Evolutionary conservation across 2,329 filamentous ascomycete species (phyloP).

Genomic region (Didymellaceae sp.): DNA sequence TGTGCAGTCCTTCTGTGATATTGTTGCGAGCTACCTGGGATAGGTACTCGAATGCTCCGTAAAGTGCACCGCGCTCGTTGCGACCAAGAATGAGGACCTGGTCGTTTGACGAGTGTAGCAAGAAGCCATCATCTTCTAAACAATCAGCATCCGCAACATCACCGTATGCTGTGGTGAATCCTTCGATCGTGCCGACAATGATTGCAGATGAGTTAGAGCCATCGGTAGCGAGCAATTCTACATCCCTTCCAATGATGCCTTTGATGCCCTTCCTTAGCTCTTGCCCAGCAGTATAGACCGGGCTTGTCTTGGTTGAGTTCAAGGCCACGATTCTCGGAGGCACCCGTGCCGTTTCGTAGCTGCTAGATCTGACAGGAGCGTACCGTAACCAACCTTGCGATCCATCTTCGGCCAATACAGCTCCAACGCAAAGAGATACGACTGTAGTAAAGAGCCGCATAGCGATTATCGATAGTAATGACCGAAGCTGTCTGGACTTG

Average conservation of each 20-base stretch:
- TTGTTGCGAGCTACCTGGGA: constrained; percentile 68
- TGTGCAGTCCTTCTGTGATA: constrained; percentile 55
- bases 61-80: constrained; percentile 71
- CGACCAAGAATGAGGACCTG: constrained; percentile 66
- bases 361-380: constrained; percentile 57
- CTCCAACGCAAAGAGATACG: background rate
- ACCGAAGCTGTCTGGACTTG: too few relatives aligned
- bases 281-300: constrained; percentile 64
- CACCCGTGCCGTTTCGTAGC: constrained; percentile 49
- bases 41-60: constrained; percentile 73
- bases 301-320: constrained; percentile 61
- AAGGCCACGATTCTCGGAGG: constrained; percentile 61
- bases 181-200: constrained; percentile 58
- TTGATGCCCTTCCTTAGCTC: constrained; percentile 65
- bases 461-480: background rate
- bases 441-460: constrained; percentile 18
- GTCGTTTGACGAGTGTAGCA: constrained; percentile 57
- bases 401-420: constrained; percentile 62
- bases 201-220: constrained; percentile 45
- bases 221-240: constrained; percentile 44
- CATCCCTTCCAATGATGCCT: constrained; percentile 61
- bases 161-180: constrained; percentile 51
- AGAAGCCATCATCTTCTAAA: constrained; percentile 67
- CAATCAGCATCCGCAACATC: constrained; percentile 43
- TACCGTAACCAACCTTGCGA: constrained; percentile 70